phyloP scores from a whole-genome alignment of 2,329 filamentous ascomycete species.

The Aureobasidium lini region DNA sequence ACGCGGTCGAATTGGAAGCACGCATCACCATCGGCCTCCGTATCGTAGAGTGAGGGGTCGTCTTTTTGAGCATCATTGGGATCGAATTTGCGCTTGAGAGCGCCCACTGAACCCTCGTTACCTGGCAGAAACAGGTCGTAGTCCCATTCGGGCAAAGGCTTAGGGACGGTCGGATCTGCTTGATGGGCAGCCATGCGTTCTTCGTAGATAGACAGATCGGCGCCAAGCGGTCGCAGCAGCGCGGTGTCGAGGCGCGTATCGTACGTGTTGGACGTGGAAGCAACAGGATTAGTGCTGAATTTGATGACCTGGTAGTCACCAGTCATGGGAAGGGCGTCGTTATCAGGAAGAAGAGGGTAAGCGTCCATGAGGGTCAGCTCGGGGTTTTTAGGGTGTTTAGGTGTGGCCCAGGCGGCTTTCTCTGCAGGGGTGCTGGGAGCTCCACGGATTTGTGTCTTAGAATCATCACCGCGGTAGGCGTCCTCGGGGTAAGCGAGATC shows the following conservation, averaged over 20 bases:
- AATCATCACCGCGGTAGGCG: conserved; percentile 62
- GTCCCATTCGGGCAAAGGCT: conserved; percentile 48
- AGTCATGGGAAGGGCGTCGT: conserved; percentile 51
- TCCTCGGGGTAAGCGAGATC: conserved; percentile 57
- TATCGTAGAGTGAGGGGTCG: conserved; percentile 44
- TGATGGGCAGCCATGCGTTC: conserved; percentile 41
- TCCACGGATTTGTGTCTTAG: conserved; percentile 44
- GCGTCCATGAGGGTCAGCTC: conserved; percentile 51
- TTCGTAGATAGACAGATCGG: conserved; percentile 36
- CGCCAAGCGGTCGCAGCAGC: conserved; percentile 47
- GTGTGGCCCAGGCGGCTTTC: conserved; percentile 51
- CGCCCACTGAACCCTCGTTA: conserved; percentile 39
- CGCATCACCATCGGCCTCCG: conserved; percentile 25
- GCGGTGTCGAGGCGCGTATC: conserved; percentile 54
- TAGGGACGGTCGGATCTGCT: conserved; percentile 43
- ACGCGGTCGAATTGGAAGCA: conserved; percentile 50
- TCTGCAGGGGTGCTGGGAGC: conserved; percentile 48
- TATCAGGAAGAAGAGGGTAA: conserved; percentile 55
- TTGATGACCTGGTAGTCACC: conserved; percentile 55
- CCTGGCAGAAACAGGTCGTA: conserved; percentile 54
- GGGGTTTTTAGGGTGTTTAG: conserved; percentile 52
- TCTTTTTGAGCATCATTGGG: conserved; percentile 47
- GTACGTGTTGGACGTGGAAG: conserved; percentile 38
- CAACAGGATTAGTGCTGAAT: conserved; percentile 52
- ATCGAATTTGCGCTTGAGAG: conserved; percentile 51